Evolutionary conservation across 1,284 basidiomycete species (phyloP), one percentile per base, ranked within the genome.

Genomic region (Austropuccinia psidii): DNA sequence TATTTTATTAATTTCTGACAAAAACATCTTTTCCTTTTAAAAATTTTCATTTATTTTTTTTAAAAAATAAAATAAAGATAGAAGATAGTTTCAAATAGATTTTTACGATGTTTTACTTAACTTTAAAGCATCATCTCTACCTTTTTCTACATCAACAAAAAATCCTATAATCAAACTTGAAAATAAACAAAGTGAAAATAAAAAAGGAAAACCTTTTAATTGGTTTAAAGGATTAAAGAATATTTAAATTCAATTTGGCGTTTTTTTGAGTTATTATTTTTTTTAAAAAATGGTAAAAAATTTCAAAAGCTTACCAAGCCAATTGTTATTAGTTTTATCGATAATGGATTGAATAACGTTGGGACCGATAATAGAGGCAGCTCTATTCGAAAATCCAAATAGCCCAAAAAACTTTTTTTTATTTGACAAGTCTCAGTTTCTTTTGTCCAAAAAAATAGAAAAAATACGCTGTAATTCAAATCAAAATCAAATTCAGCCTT

Each of bases 371-470:
- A 73, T 65, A 31, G 70, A 73, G 29, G 70, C 64, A 1, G 70
- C 70, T 47, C 70, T 49, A 54, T 73, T 73, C 1, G 70, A 73
- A 43, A 73, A 73, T 21, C 70, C 70, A 54, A 73, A 73, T 21
- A 73, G 35, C n/a, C 47, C 60, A 47, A 73, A 73, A 62, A 73
- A 73, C 70, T 73, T 29, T 17, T 13, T 29, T 17, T 19, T 2
- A 57, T 5, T 61, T 7, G 27, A 17, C 4, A 17, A 3, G 24
- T 24, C 31, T 45, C 27, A 49, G 33, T 31, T 54, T 37, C 39
- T 41, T 43, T 41, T 24, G 17, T 58, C 31, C 8, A 41, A 11
- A 49, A n/a, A 21, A 50, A 65, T 24, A 27, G 27, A 15, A 37
- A 31, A 50, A 27, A 24, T 33, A 43, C 9, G 13, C 33, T 58